Conservation (phyloP, 305 asterid species). For the Fraxinus sp. region DNA sequence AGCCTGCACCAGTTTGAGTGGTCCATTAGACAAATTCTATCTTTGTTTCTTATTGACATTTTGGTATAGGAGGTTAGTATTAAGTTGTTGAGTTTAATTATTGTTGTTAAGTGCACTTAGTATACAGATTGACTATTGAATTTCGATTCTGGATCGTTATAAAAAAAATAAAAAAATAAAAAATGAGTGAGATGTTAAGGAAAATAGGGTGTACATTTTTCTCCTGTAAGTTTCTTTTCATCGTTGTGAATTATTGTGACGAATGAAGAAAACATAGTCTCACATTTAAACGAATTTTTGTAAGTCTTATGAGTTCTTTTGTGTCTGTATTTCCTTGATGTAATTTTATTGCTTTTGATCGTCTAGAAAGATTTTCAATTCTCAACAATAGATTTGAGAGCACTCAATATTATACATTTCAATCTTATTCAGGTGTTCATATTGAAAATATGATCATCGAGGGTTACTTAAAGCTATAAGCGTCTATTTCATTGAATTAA, state of each 20-base stretch:
- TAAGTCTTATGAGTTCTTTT: no score
- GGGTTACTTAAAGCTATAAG: not conserved
- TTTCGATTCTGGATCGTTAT: no score
- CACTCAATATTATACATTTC: not conserved
- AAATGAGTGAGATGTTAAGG: not conserved
- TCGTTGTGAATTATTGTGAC: not conserved
- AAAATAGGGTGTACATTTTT: not conserved
- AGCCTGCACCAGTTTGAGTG: constrained; percentile 40
- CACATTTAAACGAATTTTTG: not conserved
- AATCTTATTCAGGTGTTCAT: not conserved
- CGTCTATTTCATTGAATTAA: not conserved
- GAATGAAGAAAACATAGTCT: not conserved
- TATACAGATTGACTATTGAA: not conserved
- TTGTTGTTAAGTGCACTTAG: not conserved
- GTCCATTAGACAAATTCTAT: constrained; percentile 59
- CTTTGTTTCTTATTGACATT: constrained; percentile 31
- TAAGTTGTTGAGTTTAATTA: not conserved
- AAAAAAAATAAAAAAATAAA: no score
- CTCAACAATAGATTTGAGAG: not conserved
- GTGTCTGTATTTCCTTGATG: no score
- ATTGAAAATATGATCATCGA: not conserved
- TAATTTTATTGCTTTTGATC: no score
- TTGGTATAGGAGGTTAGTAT: not conserved
- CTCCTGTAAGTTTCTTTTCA: not conserved
- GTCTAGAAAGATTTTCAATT: no score